Conservation (phyloP, 306 rosid species). For the Glycine latifolia region DNA sequence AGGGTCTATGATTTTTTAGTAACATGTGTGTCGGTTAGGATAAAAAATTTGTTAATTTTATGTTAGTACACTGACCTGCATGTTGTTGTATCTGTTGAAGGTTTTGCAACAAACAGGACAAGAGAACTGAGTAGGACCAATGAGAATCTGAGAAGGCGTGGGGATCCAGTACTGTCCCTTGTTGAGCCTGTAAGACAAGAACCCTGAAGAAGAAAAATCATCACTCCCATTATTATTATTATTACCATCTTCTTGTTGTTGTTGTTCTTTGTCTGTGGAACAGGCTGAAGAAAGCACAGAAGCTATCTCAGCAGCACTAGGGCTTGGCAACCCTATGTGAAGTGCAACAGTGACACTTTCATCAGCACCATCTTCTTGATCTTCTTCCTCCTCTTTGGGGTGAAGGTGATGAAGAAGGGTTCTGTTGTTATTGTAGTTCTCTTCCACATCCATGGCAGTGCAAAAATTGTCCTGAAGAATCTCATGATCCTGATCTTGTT, state of each 20-base stretch:
- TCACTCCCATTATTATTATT: conserved; percentile 43
- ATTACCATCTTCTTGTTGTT: background rate
- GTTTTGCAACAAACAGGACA: conserved; percentile 93
- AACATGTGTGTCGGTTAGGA: conserved; percentile 8
- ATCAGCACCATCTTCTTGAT: conserved; percentile 4
- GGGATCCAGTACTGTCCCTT: conserved; percentile 97
- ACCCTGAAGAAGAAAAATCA: conserved; percentile 50
- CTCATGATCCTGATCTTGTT: background rate
- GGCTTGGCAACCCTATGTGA: conserved; percentile 89
- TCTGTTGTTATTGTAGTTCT: background rate
- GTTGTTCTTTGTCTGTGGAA: conserved; percentile 50
- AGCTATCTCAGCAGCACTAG: conserved; percentile 81
- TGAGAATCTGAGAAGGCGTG: conserved; percentile 33
- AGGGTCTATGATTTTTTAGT: background rate
- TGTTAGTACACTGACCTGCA: conserved; percentile 49
- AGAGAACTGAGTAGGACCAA: conserved; percentile 87
- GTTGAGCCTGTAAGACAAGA: conserved; percentile 59
- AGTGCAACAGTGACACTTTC: conserved; percentile 78
- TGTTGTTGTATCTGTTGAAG: conserved; percentile 95
- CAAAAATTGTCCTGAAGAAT: background rate
- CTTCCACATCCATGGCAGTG: conserved; percentile 54
- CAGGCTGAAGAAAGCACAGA: conserved; percentile 59
- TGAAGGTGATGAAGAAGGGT: background rate
- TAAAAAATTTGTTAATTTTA: background rate
- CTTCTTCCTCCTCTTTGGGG: conserved; percentile 35